A percentile compares a stretch with the other conserved stretches of the same genome.
phyloP scores from a whole-genome alignment of 1,139 yeast genomes.

The Saccharomyces hybrid region DNA sequence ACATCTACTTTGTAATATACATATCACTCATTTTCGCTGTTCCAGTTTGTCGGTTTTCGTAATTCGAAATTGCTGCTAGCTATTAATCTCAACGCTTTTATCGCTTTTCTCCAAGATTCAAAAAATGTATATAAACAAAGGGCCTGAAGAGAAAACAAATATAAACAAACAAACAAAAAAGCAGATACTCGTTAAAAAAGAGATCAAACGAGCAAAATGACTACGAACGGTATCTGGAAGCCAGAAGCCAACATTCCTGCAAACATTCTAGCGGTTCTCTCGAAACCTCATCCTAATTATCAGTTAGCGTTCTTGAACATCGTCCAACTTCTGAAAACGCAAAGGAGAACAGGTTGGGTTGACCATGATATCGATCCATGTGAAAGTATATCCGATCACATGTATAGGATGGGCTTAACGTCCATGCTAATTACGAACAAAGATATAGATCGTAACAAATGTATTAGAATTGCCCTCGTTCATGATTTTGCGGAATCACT shows the following conservation, averaged over 20 bases:
- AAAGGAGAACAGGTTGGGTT: conserved; percentile 93
- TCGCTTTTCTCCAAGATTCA: not conserved
- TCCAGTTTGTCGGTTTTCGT: not conserved
- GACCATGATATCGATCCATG: conserved; percentile 59
- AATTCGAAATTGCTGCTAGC: not conserved
- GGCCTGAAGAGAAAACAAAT: conserved; percentile 37
- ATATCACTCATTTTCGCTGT: not conserved
- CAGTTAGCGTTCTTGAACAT: conserved; percentile 70
- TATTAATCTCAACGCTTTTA: not conserved
- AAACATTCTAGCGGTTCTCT: conserved; percentile 15
- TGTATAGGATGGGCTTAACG: conserved; percentile 91
- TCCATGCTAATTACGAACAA: conserved; percentile 62
- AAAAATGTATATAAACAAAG: not conserved
- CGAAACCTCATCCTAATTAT: conserved; percentile 36
- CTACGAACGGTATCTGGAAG: conserved; percentile 16
- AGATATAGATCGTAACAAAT: conserved; percentile 41
- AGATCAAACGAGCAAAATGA: not conserved
- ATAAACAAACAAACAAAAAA: not conserved
- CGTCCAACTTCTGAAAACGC: conserved; percentile 66
- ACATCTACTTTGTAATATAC: conserved; percentile 3
- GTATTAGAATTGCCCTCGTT: conserved; percentile 79
- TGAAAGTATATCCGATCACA: conserved; percentile 84
- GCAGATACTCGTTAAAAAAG: not conserved
- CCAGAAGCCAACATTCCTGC: conserved; percentile 30
- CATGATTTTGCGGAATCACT: conserved; percentile 93